Base-by-base conservation (phyloP, 2,329 filamentous ascomycete genomes). In the Grosmannia penicillata region DNA sequence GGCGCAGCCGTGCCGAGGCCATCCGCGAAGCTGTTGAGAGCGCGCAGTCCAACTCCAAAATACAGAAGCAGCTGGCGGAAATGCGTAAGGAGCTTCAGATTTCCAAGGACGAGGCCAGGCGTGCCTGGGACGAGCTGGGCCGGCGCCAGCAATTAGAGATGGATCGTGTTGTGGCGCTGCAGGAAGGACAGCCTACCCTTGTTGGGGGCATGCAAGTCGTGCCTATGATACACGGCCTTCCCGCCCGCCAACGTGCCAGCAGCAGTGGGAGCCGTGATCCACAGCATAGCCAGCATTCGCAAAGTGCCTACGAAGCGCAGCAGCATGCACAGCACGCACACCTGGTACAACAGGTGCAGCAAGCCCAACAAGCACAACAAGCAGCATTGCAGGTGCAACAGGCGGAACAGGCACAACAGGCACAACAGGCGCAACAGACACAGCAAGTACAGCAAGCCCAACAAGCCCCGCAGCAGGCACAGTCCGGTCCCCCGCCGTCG, bases 101-200 rank as follows among this genome's bases (percentile, higher is more conserved):
- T 44, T 93, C 87, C 28, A 95, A 94, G 53, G 89, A 95, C 49
- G 91, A 98, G 58, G 89, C 91, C 8, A 77, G 89, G 26, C 75
- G 91, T 41, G 91, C 91, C 2, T 98, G 91, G 91, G 91, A 98
- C 61, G 91, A 96, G 58, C 73, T 98, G 2, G 91, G 91, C 19
- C 74, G 89, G 37, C 76, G 86, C 37, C 91, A 96, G 57, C 85
- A 95, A 53, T 84, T 93, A 58, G 89, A 95, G 57, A 76, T 89
- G 6, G 87, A 95, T 46, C 74, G 84, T 33, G 91, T 83, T 2
- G 69, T 75, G 22, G 86, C 84, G n/a, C 65, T 98, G 19, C 78
- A 91, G 50, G 81, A 82, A 45, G 91, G 91, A 7, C 77, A 86
- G 43, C 83, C 89, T 13, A 95, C 86, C 1, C 68, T 93, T 35